Conservation (phyloP, 768 basidiomycete species). For the Cubamyces lactineus region DNA sequence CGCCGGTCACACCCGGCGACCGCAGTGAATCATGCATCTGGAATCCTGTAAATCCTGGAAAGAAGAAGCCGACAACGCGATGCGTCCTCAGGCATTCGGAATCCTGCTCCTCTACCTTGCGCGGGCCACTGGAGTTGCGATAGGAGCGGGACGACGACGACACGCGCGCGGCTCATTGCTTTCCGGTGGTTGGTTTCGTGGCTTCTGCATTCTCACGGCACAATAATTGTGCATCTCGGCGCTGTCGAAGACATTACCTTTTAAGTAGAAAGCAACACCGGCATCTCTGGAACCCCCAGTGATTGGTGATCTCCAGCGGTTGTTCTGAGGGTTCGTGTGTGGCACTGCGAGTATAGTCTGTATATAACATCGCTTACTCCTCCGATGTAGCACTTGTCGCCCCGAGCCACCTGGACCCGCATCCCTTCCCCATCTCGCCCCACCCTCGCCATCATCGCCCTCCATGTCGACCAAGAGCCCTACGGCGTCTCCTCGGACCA, state of each 20-base stretch:
- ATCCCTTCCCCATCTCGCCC: neutral
- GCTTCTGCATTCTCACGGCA: constrained; percentile 12
- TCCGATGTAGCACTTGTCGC: constrained; percentile 1
- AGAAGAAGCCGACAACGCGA: neutral
- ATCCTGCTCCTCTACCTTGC: too few relatives aligned
- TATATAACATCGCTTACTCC: constrained; percentile 18
- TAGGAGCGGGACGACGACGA: neutral
- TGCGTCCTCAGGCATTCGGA: neutral
- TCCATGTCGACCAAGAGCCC: constrained; percentile 1
- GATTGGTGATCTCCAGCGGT: constrained; percentile 20
- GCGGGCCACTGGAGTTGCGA: neutral
- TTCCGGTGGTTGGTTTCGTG: neutral
- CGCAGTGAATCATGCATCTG: constrained; percentile 14
- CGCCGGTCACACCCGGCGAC: constrained; percentile 19
- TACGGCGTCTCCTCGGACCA: constrained; percentile 7
- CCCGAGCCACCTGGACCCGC: neutral
- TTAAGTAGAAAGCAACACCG: neutral
- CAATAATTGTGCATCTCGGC: neutral
- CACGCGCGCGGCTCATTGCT: neutral
- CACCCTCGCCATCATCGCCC: neutral
- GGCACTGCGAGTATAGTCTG: constrained; percentile 15
- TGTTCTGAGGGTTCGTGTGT: constrained; percentile 9
- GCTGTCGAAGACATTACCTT: constrained; percentile 7
- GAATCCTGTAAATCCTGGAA: constrained; percentile 17
- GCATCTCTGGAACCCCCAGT: constrained; percentile 2